A percentile compares a stretch with the other conserved stretches of the same genome.
These are phyloP conservation scores for Aeschynomene evenia DNA, from an alignment of 306 rosid species.

Conservation along the genomic window DNA sequence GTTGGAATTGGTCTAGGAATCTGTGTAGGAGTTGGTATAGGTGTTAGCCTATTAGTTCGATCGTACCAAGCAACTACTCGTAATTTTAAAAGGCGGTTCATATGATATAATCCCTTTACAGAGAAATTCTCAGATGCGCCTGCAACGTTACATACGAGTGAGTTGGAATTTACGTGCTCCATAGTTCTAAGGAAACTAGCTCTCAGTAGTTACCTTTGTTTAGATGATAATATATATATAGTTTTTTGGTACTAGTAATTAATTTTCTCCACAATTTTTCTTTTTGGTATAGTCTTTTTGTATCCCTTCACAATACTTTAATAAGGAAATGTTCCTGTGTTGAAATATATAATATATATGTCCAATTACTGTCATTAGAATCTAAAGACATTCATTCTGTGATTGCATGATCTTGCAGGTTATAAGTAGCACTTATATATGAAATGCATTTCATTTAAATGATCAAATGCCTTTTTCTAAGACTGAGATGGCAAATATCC, in stretches of 20 bases:
- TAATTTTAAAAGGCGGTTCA: constrained; percentile 44
- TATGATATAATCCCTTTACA: constrained; percentile 33
- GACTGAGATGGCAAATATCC: too few species aligned
- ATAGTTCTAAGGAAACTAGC: constrained; percentile 27
- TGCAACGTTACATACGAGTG: too few species aligned
- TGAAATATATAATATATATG: background rate
- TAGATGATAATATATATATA: constrained; percentile 33
- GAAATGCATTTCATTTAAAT: constrained; percentile 34
- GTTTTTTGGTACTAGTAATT: background rate
- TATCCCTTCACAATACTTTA: constrained; percentile 1
- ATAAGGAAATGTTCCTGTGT: constrained; percentile 29
- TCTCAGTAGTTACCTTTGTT: constrained; percentile 23
- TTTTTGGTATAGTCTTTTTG: background rate
- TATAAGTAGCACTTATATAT: constrained; percentile 15
- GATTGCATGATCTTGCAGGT: background rate
- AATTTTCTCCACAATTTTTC: background rate
- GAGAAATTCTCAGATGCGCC: too few species aligned
- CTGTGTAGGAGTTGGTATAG: constrained; percentile 61
- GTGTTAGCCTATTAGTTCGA: constrained; percentile 50
- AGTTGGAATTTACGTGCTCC: background rate
- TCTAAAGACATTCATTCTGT: background rate
- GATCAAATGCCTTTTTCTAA: constrained; percentile 2
- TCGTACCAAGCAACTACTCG: constrained; percentile 57
- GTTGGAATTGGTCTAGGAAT: constrained; percentile 66
- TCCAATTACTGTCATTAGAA: constrained; percentile 10